Base-by-base conservation (phyloP, 345 rosid species). In the Triadica sebifera region DNA sequence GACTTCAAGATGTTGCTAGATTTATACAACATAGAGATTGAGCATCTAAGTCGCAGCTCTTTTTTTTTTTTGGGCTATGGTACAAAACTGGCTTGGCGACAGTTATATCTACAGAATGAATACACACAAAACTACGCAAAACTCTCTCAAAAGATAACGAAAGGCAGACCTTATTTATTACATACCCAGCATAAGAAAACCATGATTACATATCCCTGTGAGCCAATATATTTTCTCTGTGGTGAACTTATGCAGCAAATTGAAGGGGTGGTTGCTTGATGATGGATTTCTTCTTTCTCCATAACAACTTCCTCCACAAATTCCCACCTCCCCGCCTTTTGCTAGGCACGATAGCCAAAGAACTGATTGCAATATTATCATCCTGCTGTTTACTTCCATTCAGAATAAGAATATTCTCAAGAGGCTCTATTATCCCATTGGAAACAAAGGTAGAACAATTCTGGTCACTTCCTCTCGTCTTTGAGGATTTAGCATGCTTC, bases 231-330 rank as follows among this genome's bases (percentile, higher is more conserved):
- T 56, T 6, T 17, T 64, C 11, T 70, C 3, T 15, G 9, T 47
- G 52, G 41, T 17, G 56, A 68, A 63, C 50, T 67, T 58, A 79
- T 17, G 83, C 38, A 67, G 66, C 74, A 75, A 87, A 80, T 45
- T 78, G 82, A 71, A 82, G 72, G 70, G 86, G 49, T 52, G 78
- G 58, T 71, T 80, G 88, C 82, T 84, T 85, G 85, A 74, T 80
- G 60, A 58, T 78, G 25, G 80, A 60, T 80, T 79, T 89, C 75
- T 74, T 91, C 75, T 85, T n/a, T 71, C 83, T 89, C 84, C 94
- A 81, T 38, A 88, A 70, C 37, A 94, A 79, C 84, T 81, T 91
- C 71, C 81, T 91, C 99, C 94, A 95, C 60, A 91, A 80, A 80
- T 83, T 84, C 68, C 79, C 86, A 25, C 81, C 72, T 12, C 85